Evolutionary conservation across 805 yeast genomes (phyloP), one percentile per base, ranked within the genome.

Genomic region (Myxozyma mucilagina): DNA sequence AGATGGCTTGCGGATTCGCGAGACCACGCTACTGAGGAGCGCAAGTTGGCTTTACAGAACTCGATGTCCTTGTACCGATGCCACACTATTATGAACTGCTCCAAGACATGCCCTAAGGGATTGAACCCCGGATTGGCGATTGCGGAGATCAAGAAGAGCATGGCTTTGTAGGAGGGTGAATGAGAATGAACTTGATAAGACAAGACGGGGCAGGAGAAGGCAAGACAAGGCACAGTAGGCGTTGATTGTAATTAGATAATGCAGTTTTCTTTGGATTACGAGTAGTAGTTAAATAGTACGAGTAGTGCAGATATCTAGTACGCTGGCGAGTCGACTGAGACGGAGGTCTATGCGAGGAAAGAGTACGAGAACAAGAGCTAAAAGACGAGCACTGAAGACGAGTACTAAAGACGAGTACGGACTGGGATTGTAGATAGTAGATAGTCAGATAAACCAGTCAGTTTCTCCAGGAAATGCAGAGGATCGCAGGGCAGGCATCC

Each of bases 1-100:
- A 87, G 99, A 82, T 94, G 99, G 99, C 86, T 94, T 82, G 85
- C 91, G 64, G 99, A 94, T 78, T 87, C 96, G 47, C 87, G 99
- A 81, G 99, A 94, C 79, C 87, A 90, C 77, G 97, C 97, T 57
- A 81, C 90, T 47, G 79, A 77, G 64, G 71, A 80, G 69, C 90
- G 99, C 83, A 89, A 85, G 75, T 89, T 85, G 72, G 87, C 88
- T 90, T 83, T 94, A 73, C 93, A 94, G 78, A 94, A 94, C 84
- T 86, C 97, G 60, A 94, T 94, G 98, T 87, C 97, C 59, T 80
- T 94, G 72, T 94, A 94, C 85, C 87, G 99, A 83, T 94, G 99
- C 79, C 60, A 57, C 56, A 94, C 99, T 62, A 94, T 94, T 74
- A 89, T 94, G 97, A 94, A 94, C 85, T 94, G 99, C 85, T 84